phyloP scores from a whole-genome alignment of 345 rosid genomes.

The Gossypium turneri region DNA sequence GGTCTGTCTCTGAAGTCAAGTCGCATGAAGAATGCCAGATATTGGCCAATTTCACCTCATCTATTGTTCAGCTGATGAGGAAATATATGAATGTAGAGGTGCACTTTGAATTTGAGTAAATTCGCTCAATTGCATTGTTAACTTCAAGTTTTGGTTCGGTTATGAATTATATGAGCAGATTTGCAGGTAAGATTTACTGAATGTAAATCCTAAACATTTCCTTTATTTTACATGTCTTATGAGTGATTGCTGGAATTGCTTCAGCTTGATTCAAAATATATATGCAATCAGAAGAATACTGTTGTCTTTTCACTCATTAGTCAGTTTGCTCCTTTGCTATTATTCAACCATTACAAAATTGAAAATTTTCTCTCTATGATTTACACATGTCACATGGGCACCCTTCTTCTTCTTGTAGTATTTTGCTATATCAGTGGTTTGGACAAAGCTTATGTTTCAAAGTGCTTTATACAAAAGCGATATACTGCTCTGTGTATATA shows the following conservation, averaged over 20 bases:
- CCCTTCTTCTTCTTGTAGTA: background rate
- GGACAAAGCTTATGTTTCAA: background rate
- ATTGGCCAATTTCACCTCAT: slow-evolving; percentile 63
- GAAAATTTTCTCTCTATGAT: background rate
- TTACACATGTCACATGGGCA: background rate
- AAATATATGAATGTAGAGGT: slow-evolving; percentile 67
- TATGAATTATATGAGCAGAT: slow-evolving; percentile 17
- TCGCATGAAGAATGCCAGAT: slow-evolving; percentile 58
- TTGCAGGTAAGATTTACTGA: slow-evolving; percentile 12
- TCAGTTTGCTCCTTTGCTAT: slow-evolving; percentile 6
- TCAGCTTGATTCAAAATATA: slow-evolving; percentile 6
- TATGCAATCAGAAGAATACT: background rate
- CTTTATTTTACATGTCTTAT: slow-evolving; percentile 3
- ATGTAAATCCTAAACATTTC: slow-evolving; percentile 1
- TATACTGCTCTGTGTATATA: background rate
- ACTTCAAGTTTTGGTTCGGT: slow-evolving; percentile 18
- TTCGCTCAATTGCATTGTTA: slow-evolving; percentile 14
- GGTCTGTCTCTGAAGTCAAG: slow-evolving; percentile 67
- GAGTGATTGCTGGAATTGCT: slow-evolving; percentile 19
- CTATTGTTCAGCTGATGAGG: slow-evolving; percentile 73
- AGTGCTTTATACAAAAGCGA: background rate
- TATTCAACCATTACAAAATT: background rate
- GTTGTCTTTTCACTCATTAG: slow-evolving; percentile 8
- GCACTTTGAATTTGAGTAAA: slow-evolving; percentile 55
- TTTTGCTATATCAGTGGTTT: background rate